These are phyloP conservation scores for Blastocystis sp. DNA, from an alignment of 352 stramenopile genomes.

Conservation along the genomic window DNA sequence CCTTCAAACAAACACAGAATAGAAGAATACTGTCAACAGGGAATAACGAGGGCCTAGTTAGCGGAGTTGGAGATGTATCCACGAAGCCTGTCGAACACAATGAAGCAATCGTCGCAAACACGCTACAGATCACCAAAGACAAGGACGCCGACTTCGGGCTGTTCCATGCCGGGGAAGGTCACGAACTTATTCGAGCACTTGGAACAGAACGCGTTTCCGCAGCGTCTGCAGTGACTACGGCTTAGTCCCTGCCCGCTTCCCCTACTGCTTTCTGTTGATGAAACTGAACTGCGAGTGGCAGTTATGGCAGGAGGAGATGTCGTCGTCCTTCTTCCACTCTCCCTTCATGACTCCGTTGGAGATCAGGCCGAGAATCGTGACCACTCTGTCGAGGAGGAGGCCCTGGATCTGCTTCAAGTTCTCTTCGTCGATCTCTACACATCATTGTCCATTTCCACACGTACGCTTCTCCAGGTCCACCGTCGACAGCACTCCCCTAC, in stretches of 20 bases:
- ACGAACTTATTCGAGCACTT: conserved; percentile 47
- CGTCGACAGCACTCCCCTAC: conserved; percentile 18
- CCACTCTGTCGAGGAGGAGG: not conserved
- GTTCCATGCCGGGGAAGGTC: not conserved
- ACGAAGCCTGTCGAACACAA: conserved; percentile 24
- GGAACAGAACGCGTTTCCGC: conserved; percentile 40
- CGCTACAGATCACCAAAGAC: conserved; percentile 17
- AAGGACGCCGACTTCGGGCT: not conserved
- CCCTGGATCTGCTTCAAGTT: conserved; percentile 7
- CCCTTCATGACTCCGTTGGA: not conserved
- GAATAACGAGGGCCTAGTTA: not conserved
- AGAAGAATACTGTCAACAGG: not conserved
- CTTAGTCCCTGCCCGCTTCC: not conserved
- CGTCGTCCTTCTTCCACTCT: not conserved
- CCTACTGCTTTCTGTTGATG: conserved; percentile 55
- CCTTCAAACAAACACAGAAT: not conserved
- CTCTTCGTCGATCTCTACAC: conserved; percentile 6
- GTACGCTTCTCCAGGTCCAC: conserved; percentile 29
- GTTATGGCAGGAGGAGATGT: not conserved
- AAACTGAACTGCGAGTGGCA: conserved; percentile 30
- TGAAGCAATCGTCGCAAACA: conserved; percentile 59
- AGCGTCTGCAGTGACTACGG: conserved; percentile 37
- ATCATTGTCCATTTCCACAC: not conserved
- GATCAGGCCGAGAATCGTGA: not conserved
- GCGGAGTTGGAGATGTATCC: not conserved